Conservation (phyloP, 1,139 yeast species). For the Taiozyma sp. region DNA sequence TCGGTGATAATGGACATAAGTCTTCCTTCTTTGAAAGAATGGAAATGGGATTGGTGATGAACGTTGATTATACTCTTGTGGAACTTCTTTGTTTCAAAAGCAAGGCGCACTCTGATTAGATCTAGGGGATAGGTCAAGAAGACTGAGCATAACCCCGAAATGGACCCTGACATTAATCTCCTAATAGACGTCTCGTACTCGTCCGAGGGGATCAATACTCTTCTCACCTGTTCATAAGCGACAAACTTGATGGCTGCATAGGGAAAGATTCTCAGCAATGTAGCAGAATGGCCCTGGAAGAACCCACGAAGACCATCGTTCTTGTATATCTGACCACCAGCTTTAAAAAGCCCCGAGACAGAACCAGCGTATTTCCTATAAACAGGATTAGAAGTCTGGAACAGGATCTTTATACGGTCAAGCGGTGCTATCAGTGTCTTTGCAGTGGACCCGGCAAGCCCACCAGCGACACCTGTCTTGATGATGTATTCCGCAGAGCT, state of each 20-base stretch:
- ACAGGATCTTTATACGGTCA: constrained; percentile 89
- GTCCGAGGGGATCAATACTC: constrained; percentile 70
- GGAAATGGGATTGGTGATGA: constrained; percentile 24
- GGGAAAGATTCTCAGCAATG: constrained; percentile 86
- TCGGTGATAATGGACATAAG: constrained; percentile 47
- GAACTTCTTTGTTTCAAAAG: constrained; percentile 67
- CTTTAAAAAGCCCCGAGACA: constrained; percentile 67
- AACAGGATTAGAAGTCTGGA: constrained; percentile 93
- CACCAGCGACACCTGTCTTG: constrained; percentile 91
- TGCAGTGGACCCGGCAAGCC: constrained; percentile 93
- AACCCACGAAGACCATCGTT: constrained; percentile 80
- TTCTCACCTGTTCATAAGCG: constrained; percentile 91
- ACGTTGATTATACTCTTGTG: constrained; percentile 12
- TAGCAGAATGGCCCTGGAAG: constrained; percentile 94
- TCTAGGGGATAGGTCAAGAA: constrained; percentile 92
- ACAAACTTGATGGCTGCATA: constrained; percentile 97
- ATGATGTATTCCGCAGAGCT: constrained; percentile 74
- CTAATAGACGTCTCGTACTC: constrained; percentile 75
- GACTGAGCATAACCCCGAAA: constrained; percentile 84
- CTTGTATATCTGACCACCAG: constrained; percentile 61
- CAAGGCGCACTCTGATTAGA: constrained; percentile 83
- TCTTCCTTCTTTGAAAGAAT: constrained; percentile 41
- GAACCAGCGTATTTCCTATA: constrained; percentile 79
- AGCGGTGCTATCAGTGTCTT: constrained; percentile 93
- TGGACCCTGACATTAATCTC: constrained; percentile 82